phyloP scores from a whole-genome alignment of 2,329 filamentous ascomycete genomes.

The Aspergillus ochraceoroseus region DNA sequence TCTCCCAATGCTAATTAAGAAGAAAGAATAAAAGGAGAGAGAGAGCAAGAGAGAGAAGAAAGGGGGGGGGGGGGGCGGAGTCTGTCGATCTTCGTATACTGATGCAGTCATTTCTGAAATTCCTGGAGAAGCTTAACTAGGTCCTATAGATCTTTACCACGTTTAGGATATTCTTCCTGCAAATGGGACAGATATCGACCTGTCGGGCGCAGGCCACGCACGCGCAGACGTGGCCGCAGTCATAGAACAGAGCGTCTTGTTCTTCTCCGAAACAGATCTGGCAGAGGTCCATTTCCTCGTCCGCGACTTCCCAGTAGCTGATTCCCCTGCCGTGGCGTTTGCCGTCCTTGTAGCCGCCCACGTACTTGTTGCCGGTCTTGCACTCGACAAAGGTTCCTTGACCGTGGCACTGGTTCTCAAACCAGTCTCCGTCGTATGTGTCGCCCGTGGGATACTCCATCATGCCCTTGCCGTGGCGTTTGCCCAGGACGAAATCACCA shows the following conservation, averaged over 20 bases:
- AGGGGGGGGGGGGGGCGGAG: too few relatives aligned
- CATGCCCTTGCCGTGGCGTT: slow-evolving; percentile 53
- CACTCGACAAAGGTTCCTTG: slow-evolving; percentile 54
- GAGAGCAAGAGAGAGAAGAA: slow-evolving; percentile 1
- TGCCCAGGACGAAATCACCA: slow-evolving; percentile 51
- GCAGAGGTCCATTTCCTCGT: slow-evolving; percentile 56
- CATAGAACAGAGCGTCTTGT: slow-evolving; percentile 57
- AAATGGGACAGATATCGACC: slow-evolving; percentile 58
- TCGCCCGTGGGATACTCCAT: slow-evolving; percentile 55
- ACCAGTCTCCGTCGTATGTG: slow-evolving; percentile 46
- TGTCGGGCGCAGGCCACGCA: slow-evolving; percentile 57
- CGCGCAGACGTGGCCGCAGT: slow-evolving; percentile 60
- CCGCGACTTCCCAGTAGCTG: slow-evolving; percentile 58
- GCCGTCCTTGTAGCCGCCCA: slow-evolving; percentile 57
- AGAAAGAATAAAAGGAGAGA: slow-evolving; percentile 10
- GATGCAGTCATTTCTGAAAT: too few relatives aligned
- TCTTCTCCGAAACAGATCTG: slow-evolving; percentile 59
- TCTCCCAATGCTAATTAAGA: slow-evolving; percentile 16
- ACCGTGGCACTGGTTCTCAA: slow-evolving; percentile 48
- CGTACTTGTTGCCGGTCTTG: slow-evolving; percentile 56
- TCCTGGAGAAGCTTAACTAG: slow-evolving; percentile 20
- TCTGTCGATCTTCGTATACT: too few relatives aligned
- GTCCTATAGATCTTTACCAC: slow-evolving; percentile 55
- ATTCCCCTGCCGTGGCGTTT: slow-evolving; percentile 59
- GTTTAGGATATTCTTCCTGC: slow-evolving; percentile 52